Evolutionary conservation across 2,329 filamentous ascomycete species (phyloP), one percentile per base, ranked within the genome.

Genomic region (Hypoxylon sp.): DNA sequence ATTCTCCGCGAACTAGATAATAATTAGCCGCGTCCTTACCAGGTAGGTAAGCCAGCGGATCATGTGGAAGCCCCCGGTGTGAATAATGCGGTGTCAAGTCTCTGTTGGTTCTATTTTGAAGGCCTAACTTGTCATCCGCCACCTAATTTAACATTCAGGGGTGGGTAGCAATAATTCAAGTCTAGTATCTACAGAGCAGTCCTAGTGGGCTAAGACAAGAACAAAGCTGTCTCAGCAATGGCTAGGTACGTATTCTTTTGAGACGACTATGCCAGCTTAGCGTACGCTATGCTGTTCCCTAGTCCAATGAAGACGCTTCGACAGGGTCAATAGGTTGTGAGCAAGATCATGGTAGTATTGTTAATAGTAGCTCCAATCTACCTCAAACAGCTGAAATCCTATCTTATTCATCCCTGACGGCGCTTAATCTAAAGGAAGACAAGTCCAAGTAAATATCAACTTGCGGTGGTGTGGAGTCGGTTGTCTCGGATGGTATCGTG

Each of bases 61-160:
- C 30, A 50, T 38, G 34, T 59, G 41, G n/a, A 21, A 41, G 38
- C n/a, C 38, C 38, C 38, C n/a, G 17, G 50, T 25, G 17, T 32
- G 2, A 51, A 34, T 51, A n/a, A 11, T 46, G 3, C 23, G n/a
- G 34, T 14, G 41, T 61, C 25, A 38, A 10, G 17, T 38, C 38
- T 48, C 46, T 17, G 28, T 36, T 56, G 21, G 53, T 53, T 30
- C 9, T 45, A 34, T 23, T 30, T 36, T 6, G 13, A 23, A 41
- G 45, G 25, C 34, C 45, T 34, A 19, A 21, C 28, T 30, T 30
- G 58, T 46, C 17, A 41, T 38, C 34, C 45, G 38, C 30, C 28
- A 46, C 25, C 32, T 57, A 52, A 48, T 61, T 56, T 52, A 51
- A 60, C n/a, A n/a, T 23, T 51, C 28, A 25, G 45, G 48, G 38